phyloP scores from a whole-genome alignment of 805 yeast species.

The Saturnispora gosingensis region DNA sequence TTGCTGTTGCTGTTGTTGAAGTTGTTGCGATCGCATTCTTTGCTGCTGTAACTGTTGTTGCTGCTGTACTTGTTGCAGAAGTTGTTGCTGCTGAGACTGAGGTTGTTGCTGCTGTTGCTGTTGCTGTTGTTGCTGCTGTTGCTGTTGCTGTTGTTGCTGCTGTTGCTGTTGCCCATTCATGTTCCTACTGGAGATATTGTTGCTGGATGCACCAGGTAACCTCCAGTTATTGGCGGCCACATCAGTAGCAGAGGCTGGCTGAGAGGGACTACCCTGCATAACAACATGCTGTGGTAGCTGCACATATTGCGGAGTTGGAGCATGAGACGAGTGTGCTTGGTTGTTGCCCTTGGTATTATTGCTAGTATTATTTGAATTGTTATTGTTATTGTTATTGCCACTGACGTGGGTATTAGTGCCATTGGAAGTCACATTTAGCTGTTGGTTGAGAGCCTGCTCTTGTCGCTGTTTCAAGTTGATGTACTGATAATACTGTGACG shows the following conservation, averaged over 20 bases:
- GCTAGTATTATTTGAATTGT: slow-evolving; percentile 7
- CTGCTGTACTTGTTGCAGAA: slow-evolving; percentile 8
- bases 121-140: neutral
- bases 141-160: neutral
- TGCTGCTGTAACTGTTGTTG: slow-evolving; percentile 11
- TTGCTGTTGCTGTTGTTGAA: slow-evolving; percentile 8
- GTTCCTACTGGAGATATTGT: neutral
- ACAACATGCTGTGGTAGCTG: slow-evolving; percentile 22
- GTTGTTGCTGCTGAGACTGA: slow-evolving; percentile 9
- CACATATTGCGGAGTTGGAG: slow-evolving; percentile 7
- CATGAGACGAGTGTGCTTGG: slow-evolving; percentile 6
- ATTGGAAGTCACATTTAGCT: neutral
- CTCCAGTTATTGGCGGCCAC: slow-evolving; percentile 6
- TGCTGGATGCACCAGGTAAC: slow-evolving; percentile 4
- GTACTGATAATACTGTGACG: slow-evolving; percentile 63
- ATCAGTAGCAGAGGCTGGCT: slow-evolving; percentile 6
- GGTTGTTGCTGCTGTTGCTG: too few relatives aligned
- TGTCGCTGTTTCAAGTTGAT: slow-evolving; percentile 52
- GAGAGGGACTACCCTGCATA: slow-evolving; percentile 17
- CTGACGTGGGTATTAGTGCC: neutral
- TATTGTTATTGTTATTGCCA: slow-evolving; percentile 11
- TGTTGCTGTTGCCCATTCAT: neutral
- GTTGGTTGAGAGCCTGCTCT: slow-evolving; percentile 26
- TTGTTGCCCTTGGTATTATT: slow-evolving; percentile 13
- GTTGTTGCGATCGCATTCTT: slow-evolving; percentile 8